Percentiles rank a stretch among this genome's conserved stretches.
These are phyloP conservation scores for Gardenia jasminoides DNA, from an alignment of 257 asterid species.

Conservation along the genomic window DNA sequence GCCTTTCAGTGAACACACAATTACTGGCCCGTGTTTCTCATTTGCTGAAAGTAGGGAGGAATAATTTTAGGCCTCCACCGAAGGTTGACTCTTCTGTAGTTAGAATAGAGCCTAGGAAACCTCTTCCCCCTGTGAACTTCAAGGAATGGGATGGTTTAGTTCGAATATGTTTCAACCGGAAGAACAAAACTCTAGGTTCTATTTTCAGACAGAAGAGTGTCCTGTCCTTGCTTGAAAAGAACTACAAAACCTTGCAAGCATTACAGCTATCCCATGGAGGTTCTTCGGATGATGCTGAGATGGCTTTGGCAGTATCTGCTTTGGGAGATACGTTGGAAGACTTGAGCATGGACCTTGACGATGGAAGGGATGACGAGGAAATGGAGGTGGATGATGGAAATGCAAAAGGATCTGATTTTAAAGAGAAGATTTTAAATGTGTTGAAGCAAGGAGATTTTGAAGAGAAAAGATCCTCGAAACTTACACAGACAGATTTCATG, in stretches of 20 bases:
- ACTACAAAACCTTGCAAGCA: slow-evolving; percentile 78
- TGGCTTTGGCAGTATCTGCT: slow-evolving; percentile 58
- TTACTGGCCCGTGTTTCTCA: slow-evolving; percentile 78
- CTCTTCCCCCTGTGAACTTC: slow-evolving; percentile 73
- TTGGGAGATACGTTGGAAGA: slow-evolving; percentile 74
- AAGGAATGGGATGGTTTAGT: slow-evolving; percentile 99
- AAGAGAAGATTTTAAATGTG: slow-evolving; percentile 60
- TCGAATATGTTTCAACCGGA: slow-evolving; percentile 85
- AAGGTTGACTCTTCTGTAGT: slow-evolving; percentile 95
- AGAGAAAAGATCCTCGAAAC: slow-evolving; percentile 76
- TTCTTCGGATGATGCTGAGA: slow-evolving; percentile 44
- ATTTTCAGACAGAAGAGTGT: slow-evolving; percentile 70
- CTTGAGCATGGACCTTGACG: slow-evolving; percentile 53
- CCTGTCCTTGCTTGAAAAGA: slow-evolving; percentile 75
- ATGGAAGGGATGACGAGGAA: slow-evolving; percentile 55
- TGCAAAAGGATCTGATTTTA: slow-evolving; percentile 56
- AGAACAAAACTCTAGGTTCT: slow-evolving; percentile 85
- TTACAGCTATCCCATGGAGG: slow-evolving; percentile 53
- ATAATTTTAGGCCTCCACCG: slow-evolving; percentile 97
- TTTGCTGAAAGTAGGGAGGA: slow-evolving; percentile 82
- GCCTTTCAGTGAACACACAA: slow-evolving; percentile 93
- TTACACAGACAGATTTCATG: slow-evolving; percentile 79
- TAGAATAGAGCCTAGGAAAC: slow-evolving; percentile 85
- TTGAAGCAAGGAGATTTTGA: slow-evolving; percentile 68
- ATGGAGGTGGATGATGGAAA: slow-evolving; percentile 76